Percentiles rank a stretch among this genome's conserved stretches.
Conservation (phyloP, 2,329 filamentous ascomycete genomes). For the Verticillium longisporum region DNA sequence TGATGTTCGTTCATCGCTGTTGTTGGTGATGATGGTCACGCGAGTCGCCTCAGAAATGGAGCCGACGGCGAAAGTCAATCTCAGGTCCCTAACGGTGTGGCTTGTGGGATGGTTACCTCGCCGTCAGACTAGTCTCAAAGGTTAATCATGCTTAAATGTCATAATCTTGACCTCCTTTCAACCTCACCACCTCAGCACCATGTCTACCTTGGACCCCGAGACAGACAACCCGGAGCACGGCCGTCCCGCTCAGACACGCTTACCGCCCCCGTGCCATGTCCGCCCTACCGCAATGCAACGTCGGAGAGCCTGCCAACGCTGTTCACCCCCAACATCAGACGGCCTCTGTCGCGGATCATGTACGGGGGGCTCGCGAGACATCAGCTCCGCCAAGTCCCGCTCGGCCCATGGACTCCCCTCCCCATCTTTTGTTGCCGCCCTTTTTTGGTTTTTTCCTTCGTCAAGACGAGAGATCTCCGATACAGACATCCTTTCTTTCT, state of each 20-base stretch:
- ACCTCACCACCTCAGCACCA: too few relatives aligned
- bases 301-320: not conserved
- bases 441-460: not conserved
- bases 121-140: too few relatives aligned
- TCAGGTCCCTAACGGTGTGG: too few relatives aligned
- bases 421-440: not conserved
- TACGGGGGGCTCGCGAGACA: not conserved
- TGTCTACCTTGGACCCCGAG: too few relatives aligned
- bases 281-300: not conserved
- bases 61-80: too few relatives aligned
- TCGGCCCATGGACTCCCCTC: not conserved
- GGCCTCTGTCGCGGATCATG: not conserved
- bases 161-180: too few relatives aligned
- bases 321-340: not conserved
- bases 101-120: too few relatives aligned
- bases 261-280: not conserved
- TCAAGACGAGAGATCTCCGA: not conserved
- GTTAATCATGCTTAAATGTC: too few relatives aligned
- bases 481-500: not conserved
- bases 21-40: not conserved
- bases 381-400: not conserved
- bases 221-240: not conserved
- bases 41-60: not conserved
- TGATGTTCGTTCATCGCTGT: not conserved
- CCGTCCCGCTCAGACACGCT: not conserved